A percentile compares a stretch with the other conserved stretches of the same genome.
Evolutionary conservation across 345 rosid genomes (phyloP).

Genomic region (Punica granatum): DNA sequence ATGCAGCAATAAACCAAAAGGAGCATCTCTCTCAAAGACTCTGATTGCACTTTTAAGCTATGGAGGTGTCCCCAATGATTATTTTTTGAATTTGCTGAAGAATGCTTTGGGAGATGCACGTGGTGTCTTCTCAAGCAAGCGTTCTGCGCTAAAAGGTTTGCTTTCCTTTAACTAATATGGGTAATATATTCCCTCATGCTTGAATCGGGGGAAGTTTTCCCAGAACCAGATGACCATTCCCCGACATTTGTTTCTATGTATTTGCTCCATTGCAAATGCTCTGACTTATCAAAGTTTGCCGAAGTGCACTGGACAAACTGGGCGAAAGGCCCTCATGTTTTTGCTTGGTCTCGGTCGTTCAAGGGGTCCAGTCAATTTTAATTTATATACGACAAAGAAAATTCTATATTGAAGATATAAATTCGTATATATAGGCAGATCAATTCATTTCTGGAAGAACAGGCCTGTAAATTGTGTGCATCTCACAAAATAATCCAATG

Average conservation of each 20-base stretch:
- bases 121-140: conserved; percentile 27
- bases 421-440: background rate
- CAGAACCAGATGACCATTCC: background rate
- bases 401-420: background rate
- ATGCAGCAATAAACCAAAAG: conserved; percentile 49
- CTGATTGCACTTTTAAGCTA: conserved; percentile 59
- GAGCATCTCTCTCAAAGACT: conserved; percentile 37
- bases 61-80: conserved; percentile 68
- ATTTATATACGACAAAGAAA: background rate
- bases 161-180: conserved; percentile 2
- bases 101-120: conserved; percentile 45
- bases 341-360: background rate
- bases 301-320: background rate
- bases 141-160: conserved; percentile 51
- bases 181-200: background rate
- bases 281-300: background rate
- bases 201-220: background rate
- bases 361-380: background rate
- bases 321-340: background rate
- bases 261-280: background rate
- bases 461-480: background rate
- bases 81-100: conserved; percentile 40
- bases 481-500: background rate
- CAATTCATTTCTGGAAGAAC: background rate
- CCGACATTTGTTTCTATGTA: background rate